Evolutionary conservation across 768 basidiomycete species (phyloP).

Genomic region (Nevesoporus exiguus): DNA sequence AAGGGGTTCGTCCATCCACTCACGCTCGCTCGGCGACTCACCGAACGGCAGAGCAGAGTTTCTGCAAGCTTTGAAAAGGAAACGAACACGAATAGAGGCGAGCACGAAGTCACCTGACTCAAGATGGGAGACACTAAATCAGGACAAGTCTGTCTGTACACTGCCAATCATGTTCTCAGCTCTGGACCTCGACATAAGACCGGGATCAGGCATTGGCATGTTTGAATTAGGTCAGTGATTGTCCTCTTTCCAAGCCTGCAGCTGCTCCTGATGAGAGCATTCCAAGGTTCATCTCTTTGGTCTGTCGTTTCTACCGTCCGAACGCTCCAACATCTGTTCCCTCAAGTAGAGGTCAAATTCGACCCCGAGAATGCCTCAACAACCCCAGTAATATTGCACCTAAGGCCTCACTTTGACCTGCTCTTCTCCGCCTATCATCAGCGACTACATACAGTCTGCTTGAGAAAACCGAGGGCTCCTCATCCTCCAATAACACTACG

Average conservation of each 20-base stretch:
- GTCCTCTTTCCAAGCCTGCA: not conserved
- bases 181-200: conserved; percentile 72
- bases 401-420: conserved; percentile 81
- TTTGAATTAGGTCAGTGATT: conserved; percentile 63
- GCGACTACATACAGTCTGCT: conserved; percentile 73
- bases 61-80: no score
- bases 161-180: conserved; percentile 53
- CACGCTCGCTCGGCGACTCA: no score
- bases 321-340: conserved; percentile 62
- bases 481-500: conserved; percentile 64
- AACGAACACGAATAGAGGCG: no score
- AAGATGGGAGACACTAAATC: conserved; percentile 6
- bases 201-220: conserved; percentile 70
- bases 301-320: conserved; percentile 66
- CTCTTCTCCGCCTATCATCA: conserved; percentile 79
- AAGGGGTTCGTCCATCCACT: not conserved
- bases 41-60: no score
- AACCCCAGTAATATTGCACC: conserved; percentile 73
- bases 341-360: conserved; percentile 81
- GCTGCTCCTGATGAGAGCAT: not conserved
- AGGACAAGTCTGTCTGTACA: conserved; percentile 4
- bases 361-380: conserved; percentile 67
- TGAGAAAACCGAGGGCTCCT: conserved; percentile 63
- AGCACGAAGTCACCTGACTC: conserved; percentile 9
- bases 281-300: conserved; percentile 74